These are phyloP conservation scores for Podospora sp. DNA, from an alignment of 495 filamentous ascomycete species.

Conservation along the genomic window DNA sequence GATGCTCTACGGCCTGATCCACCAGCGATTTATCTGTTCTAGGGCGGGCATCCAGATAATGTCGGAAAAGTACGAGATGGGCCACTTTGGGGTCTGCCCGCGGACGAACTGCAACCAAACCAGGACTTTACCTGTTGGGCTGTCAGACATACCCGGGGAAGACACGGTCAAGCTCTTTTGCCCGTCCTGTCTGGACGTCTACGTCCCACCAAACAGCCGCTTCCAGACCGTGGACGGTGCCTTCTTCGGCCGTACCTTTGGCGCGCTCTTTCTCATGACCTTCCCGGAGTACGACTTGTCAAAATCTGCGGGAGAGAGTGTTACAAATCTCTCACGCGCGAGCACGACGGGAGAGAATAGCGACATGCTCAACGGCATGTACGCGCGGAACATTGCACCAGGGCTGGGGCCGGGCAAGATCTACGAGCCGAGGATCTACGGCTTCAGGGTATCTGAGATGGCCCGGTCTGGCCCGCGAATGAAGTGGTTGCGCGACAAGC, in stretches of 20 bases:
- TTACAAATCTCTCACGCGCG: constrained; percentile 39
- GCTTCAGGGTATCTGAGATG: constrained; percentile 87
- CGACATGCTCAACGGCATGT: constrained; percentile 79
- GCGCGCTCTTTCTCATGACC: constrained; percentile 91
- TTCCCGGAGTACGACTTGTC: constrained; percentile 91
- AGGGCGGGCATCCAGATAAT: constrained; percentile 96
- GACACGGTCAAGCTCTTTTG: constrained; percentile 99
- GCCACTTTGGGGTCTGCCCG: constrained; percentile 92
- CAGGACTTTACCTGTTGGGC: constrained; percentile 87
- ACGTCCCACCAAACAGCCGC: constrained; percentile 93
- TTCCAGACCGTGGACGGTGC: constrained; percentile 98
- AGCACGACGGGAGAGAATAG: constrained; percentile 33
- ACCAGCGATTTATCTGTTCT: constrained; percentile 98
- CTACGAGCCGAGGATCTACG: constrained; percentile 96
- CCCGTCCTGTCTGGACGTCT: constrained; percentile 93
- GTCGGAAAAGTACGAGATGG: constrained; percentile 96
- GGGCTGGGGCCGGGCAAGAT: constrained; percentile 81
- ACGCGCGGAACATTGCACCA: constrained; percentile 78
- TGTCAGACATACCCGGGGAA: constrained; percentile 89
- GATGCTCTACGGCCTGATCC: constrained; percentile 95
- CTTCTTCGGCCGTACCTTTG: constrained; percentile 97
- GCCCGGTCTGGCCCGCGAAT: constrained; percentile 88
- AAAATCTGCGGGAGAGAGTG: constrained; percentile 50
- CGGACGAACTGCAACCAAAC: constrained; percentile 85
- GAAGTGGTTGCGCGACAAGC: constrained; percentile 91